Conservation (phyloP, 2,329 filamentous ascomycete species). For the Rosellinia necatrix region DNA sequence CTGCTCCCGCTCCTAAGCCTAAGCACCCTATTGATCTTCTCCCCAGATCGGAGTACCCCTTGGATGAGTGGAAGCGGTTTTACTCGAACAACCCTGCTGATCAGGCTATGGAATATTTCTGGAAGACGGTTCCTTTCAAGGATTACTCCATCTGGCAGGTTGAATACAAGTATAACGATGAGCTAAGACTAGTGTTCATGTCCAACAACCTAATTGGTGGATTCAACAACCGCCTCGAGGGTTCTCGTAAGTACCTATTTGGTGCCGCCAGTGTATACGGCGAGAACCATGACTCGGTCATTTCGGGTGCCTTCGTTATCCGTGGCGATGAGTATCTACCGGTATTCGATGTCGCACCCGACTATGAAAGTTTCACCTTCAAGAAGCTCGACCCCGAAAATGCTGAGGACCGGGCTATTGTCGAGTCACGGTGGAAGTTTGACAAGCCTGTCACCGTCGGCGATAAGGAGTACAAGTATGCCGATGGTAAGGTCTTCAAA, state of each 20-base stretch:
- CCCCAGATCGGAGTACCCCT: conserved; percentile 75
- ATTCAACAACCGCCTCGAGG: conserved; percentile 97
- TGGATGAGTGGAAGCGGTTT: conserved; percentile 98
- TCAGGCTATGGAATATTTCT: conserved; percentile 94
- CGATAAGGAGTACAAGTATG: conserved; percentile 88
- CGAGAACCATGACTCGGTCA: conserved; percentile 83
- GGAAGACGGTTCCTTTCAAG: conserved; percentile 90
- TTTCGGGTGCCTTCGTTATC: conserved; percentile 92
- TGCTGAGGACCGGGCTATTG: conserved; percentile 80
- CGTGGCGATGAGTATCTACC: conserved; percentile 84
- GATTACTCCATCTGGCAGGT: conserved; percentile 96
- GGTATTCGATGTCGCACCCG: conserved; percentile 95
- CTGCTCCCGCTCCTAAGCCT: conserved; percentile 72
- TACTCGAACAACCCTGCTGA: conserved; percentile 96
- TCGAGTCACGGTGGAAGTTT: conserved; percentile 90
- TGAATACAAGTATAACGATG: conserved; percentile 99
- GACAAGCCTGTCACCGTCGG: conserved; percentile 79
- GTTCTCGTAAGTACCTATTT: conserved; percentile 96
- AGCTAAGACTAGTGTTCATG: conserved; percentile 98
- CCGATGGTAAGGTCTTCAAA: conserved; percentile 98
- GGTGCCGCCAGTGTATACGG: conserved; percentile 89
- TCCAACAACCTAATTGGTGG: conserved; percentile 97
- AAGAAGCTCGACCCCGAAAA: conserved; percentile 92
- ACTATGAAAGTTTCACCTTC: conserved; percentile 96
- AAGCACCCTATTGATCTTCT: conserved; percentile 96